Evolutionary conservation across 2,329 filamentous ascomycete species (phyloP).

Genomic region (Colletotrichum plurivorum): DNA sequence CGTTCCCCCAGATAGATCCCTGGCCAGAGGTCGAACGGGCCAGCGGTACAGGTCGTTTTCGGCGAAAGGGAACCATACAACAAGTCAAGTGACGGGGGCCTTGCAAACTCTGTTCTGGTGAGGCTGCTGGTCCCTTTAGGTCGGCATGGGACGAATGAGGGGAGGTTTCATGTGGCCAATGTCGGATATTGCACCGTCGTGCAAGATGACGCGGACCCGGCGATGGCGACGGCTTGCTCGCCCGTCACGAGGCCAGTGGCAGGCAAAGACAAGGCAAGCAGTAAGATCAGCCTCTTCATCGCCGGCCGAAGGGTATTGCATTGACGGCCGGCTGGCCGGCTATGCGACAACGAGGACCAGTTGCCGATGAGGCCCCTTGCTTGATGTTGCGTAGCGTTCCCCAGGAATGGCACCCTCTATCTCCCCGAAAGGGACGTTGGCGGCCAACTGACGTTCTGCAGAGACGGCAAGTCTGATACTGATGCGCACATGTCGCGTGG

Average conservation of each 20-base stretch:
- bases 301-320: not conserved
- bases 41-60: slow-evolving; percentile 7
- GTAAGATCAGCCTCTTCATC: not conserved
- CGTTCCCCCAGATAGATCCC: not conserved
- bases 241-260: slow-evolving; percentile 4
- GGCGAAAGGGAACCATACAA: slow-evolving; percentile 13
- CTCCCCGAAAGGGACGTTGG: too few relatives aligned
- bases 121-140: slow-evolving; percentile 25
- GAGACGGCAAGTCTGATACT: slow-evolving; percentile 9
- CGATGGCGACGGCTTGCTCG: slow-evolving; percentile 23
- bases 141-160: slow-evolving; percentile 30
- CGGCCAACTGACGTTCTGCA: not conserved
- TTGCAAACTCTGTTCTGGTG: slow-evolving; percentile 30
- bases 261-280: too few relatives aligned
- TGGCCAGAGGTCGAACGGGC: slow-evolving; percentile 15
- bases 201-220: slow-evolving; percentile 28
- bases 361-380: too few relatives aligned
- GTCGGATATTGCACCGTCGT: slow-evolving; percentile 28
- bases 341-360: slow-evolving; percentile 1
- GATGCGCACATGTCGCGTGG: slow-evolving; percentile 32
- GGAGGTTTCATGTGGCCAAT: slow-evolving; percentile 32
- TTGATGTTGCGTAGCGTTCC: too few relatives aligned
- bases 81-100: slow-evolving; percentile 31
- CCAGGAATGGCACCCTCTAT: too few relatives aligned
- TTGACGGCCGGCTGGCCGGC: slow-evolving; percentile 12